A percentile compares a stretch with the other conserved stretches of the same genome.
These are phyloP conservation scores for Asclepias syriaca DNA, from an alignment of 257 asterid species.

Conservation along the genomic window DNA sequence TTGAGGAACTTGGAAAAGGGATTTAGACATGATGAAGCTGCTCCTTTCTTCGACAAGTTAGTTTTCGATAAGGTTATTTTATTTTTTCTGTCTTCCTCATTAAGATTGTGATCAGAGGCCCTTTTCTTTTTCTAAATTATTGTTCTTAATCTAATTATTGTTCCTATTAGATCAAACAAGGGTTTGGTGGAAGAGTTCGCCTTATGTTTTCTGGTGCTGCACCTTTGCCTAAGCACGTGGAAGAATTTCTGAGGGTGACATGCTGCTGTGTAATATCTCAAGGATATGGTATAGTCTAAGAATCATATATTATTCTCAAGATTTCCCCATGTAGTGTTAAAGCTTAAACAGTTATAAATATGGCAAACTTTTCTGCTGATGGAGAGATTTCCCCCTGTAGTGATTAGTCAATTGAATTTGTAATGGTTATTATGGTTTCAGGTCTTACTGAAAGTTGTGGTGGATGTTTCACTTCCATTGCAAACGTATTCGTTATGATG, in stretches of 20 bases:
- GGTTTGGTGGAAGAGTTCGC: constrained; percentile 91
- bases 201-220: constrained; percentile 93
- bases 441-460: constrained; percentile 88
- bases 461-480: constrained; percentile 79
- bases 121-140: neutral
- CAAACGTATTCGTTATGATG: constrained; percentile 64
- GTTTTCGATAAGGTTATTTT: constrained; percentile 68
- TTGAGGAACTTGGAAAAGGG: constrained; percentile 81
- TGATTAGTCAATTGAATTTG: neutral
- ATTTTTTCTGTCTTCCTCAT: constrained; percentile 3
- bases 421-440: constrained; percentile 18
- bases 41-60: constrained; percentile 75
- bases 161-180: constrained; percentile 62
- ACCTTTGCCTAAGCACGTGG: constrained; percentile 76
- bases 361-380: no score
- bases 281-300: constrained; percentile 62
- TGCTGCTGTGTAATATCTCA: constrained; percentile 77
- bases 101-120: neutral
- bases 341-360: neutral
- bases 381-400: neutral
- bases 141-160: neutral
- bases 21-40: constrained; percentile 73
- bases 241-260: constrained; percentile 87
- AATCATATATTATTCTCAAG: neutral
- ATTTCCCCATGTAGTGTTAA: neutral